These are phyloP conservation scores for Gamarada debralockiae DNA, from an alignment of 495 filamentous ascomycete species.

Conservation along the genomic window DNA sequence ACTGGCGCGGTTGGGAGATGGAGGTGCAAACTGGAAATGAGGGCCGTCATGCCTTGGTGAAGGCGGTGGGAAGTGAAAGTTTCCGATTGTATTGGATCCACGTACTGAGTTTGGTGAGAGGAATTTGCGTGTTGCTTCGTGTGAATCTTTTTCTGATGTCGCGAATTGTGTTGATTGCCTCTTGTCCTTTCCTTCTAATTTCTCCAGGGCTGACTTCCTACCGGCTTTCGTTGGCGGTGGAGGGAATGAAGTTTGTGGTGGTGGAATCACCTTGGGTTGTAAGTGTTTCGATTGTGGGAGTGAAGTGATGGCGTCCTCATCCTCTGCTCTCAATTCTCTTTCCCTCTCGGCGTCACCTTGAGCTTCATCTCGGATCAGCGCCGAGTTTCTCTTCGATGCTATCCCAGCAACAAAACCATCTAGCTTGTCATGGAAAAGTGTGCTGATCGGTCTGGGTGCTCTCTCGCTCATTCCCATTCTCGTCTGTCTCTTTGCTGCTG, in stretches of 20 bases:
- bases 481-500: constrained; percentile 58
- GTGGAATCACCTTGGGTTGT: constrained; percentile 44
- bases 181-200: constrained; percentile 20
- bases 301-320: constrained; percentile 78
- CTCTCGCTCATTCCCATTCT: constrained; percentile 38
- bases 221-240: constrained; percentile 39
- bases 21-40: constrained; percentile 49
- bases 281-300: constrained; percentile 63
- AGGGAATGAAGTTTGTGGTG: constrained; percentile 30
- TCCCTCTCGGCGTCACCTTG: constrained; percentile 74
- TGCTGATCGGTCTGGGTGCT: constrained; percentile 57
- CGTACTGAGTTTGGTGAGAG: constrained; percentile 12
- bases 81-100: constrained; percentile 24
- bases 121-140: constrained; percentile 19
- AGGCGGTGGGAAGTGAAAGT: constrained; percentile 52
- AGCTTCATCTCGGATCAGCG: constrained; percentile 75
- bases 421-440: constrained; percentile 75
- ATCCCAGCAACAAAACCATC: constrained; percentile 78
- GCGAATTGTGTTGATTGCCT: constrained; percentile 19
- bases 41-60: constrained; percentile 34
- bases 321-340: constrained; percentile 75
- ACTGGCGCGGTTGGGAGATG: constrained; percentile 8
- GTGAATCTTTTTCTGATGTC: constrained; percentile 10
- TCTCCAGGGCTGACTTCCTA: constrained; percentile 12
- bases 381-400: constrained; percentile 75